Conservation (phyloP, 306 rosid species). For the Glycine latifolia region DNA sequence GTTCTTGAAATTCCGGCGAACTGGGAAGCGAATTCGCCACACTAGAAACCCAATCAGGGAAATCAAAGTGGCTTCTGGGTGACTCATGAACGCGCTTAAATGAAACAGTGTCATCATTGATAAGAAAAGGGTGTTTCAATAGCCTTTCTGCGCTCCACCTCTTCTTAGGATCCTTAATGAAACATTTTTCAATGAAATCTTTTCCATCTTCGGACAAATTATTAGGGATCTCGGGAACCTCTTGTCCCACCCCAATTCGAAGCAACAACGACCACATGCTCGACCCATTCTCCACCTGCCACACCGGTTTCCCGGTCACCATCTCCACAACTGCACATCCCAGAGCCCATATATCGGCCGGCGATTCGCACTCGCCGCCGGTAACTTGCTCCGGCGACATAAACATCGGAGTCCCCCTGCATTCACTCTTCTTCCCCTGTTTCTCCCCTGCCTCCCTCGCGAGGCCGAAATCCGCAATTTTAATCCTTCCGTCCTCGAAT, state of each 20-base stretch:
- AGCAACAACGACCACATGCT: conserved; percentile 61
- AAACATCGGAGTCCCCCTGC: conserved; percentile 83
- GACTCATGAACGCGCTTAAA: conserved; percentile 37
- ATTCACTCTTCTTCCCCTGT: conserved; percentile 51
- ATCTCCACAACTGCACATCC: conserved; percentile 88
- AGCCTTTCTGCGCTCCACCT: conserved; percentile 98
- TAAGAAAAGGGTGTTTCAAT: conserved; percentile 68
- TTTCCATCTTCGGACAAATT: conserved; percentile 70
- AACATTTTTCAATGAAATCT: conserved; percentile 76
- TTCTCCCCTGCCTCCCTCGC: conserved; percentile 59
- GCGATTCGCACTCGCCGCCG: conserved; percentile 60
- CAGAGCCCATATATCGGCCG: conserved; percentile 80
- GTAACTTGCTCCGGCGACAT: conserved; percentile 94
- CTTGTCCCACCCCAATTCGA: conserved; percentile 75
- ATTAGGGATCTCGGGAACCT: conserved; percentile 67
- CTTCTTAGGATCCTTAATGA: conserved; percentile 68
- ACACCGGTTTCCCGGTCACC: conserved; percentile 76
- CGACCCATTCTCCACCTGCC: conserved; percentile 52
- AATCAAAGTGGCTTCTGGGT: conserved; percentile 83
- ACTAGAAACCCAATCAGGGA: conserved; percentile 74
- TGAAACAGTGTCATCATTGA: conserved; percentile 46
- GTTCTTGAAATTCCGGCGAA: conserved; percentile 48
- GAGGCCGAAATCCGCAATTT: conserved; percentile 89
- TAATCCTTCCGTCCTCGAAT: conserved; percentile 61
- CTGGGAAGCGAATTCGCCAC: conserved; percentile 11